These are phyloP conservation scores for Beauveria sp. DNA, from an alignment of 2,329 filamentous ascomycete species.

Conservation along the genomic window DNA sequence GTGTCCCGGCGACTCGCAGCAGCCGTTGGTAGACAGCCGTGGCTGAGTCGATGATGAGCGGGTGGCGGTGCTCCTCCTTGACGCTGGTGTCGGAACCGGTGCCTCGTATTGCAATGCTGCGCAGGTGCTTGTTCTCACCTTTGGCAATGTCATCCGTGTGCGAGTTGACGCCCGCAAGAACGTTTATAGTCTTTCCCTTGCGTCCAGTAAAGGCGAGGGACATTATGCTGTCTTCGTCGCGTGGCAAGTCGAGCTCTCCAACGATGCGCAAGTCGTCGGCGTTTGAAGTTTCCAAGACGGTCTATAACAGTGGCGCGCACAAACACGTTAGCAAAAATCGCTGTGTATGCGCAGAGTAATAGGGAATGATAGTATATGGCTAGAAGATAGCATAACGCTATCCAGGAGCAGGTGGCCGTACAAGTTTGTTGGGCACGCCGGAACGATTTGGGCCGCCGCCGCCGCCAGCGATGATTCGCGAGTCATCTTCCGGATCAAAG, in stretches of 20 bases:
- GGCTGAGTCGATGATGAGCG: slow-evolving; percentile 43
- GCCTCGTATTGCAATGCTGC: slow-evolving; percentile 58
- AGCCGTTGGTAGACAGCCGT: slow-evolving; percentile 53
- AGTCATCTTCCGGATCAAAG: slow-evolving; percentile 74
- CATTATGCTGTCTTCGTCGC: slow-evolving; percentile 82
- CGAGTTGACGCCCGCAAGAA: slow-evolving; percentile 78
- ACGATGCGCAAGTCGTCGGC: slow-evolving; percentile 55
- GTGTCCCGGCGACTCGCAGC: slow-evolving; percentile 50
- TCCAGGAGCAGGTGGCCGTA: slow-evolving; percentile 32
- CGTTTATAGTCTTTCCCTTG: slow-evolving; percentile 44
- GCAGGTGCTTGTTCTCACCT: slow-evolving; percentile 77
- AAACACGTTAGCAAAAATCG: background rate
- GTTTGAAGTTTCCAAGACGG: slow-evolving; percentile 62
- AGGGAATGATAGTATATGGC: background rate
- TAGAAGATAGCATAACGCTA: background rate
- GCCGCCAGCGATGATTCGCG: slow-evolving; percentile 72
- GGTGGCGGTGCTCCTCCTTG: slow-evolving; percentile 29
- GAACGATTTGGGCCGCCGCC: slow-evolving; percentile 77
- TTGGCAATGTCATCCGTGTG: slow-evolving; percentile 62
- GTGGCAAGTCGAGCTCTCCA: slow-evolving; percentile 69
- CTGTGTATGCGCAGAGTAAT: too few species aligned
- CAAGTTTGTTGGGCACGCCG: slow-evolving; percentile 82
- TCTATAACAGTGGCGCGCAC: slow-evolving; percentile 34
- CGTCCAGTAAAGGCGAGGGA: slow-evolving; percentile 64
- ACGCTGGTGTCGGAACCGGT: slow-evolving; percentile 25